A percentile compares a stretch with the other conserved stretches of the same genome.
phyloP scores from a whole-genome alignment of 2,329 filamentous ascomycete species.

The Colletotrichum trifolii region DNA sequence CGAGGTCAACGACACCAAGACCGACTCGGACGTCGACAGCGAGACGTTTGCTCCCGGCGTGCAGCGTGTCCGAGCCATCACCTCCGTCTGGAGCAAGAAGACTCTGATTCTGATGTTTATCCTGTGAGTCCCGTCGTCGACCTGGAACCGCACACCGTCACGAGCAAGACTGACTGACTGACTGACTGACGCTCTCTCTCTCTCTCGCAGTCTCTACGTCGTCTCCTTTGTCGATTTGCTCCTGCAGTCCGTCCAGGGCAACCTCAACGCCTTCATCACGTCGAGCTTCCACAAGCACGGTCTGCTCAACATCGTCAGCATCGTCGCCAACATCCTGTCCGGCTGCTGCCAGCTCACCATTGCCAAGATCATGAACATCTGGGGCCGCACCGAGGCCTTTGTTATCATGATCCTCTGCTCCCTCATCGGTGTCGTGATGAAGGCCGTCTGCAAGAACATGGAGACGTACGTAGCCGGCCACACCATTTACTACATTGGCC shows the following conservation, averaged over 20 bases:
- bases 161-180: background rate
- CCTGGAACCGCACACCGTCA: background rate
- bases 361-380: constrained; percentile 61
- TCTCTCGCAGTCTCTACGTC: constrained; percentile 48
- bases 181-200: background rate
- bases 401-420: constrained; percentile 53
- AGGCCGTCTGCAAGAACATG: constrained; percentile 68
- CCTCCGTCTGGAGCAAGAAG: constrained; percentile 44
- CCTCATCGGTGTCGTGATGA: constrained; percentile 69
- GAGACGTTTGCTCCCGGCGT: constrained; percentile 51
- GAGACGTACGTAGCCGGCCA: constrained; percentile 69
- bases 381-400: constrained; percentile 60
- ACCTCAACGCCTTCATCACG: constrained; percentile 59
- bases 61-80: constrained; percentile 48
- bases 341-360: constrained; percentile 53
- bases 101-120: constrained; percentile 51
- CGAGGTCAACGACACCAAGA: constrained; percentile 15
- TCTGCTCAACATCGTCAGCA: constrained; percentile 71
- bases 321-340: constrained; percentile 63
- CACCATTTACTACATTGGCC: constrained; percentile 73
- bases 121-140: constrained; percentile 46
- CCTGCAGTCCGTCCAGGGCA: constrained; percentile 51
- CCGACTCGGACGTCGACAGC: constrained; percentile 39
- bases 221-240: constrained; percentile 52
- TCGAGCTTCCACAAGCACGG: constrained; percentile 73